These are phyloP conservation scores for Tillandsia fasciculata DNA, from an alignment of 176 grass and related monocot genomes.

Conservation along the genomic window DNA sequence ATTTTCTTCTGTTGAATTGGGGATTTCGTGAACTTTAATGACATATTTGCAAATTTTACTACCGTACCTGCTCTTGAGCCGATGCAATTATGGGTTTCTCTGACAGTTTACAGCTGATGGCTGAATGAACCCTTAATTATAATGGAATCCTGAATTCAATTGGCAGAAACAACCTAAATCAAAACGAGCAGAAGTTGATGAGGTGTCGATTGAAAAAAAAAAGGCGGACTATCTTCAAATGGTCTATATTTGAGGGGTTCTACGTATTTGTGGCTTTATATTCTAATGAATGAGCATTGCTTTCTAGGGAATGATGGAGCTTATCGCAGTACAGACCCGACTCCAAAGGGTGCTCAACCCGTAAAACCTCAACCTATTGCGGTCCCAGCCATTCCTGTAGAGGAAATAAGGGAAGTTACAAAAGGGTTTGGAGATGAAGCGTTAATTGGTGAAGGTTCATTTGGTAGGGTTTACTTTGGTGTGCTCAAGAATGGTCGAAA, in stretches of 20 bases:
- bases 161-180: too few species aligned
- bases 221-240: neutral
- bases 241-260: constrained; percentile 10
- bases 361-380: constrained; percentile 70
- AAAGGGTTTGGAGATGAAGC: constrained; percentile 73
- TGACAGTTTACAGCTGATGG: too few species aligned
- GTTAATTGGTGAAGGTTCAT: constrained; percentile 80
- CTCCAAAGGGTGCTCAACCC: constrained; percentile 48
- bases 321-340: constrained; percentile 45
- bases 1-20: too few species aligned
- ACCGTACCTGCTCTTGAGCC: too few species aligned
- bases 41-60: too few species aligned
- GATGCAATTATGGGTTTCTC: too few species aligned
- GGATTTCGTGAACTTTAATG: too few species aligned
- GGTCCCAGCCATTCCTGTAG: constrained; percentile 50
- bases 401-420: constrained; percentile 73
- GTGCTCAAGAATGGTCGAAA: constrained; percentile 60
- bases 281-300: neutral
- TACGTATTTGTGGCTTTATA: neutral
- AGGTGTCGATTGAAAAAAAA: too few species aligned
- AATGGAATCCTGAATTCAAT: too few species aligned
- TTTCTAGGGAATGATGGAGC: constrained; percentile 41
- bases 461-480: constrained; percentile 74
- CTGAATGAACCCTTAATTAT: too few species aligned
- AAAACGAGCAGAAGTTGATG: too few species aligned